A percentile compares a stretch with the other conserved stretches of the same genome.
These are phyloP conservation scores for Geotrichum ghanense DNA, from an alignment of 805 yeast species.

Conservation along the genomic window DNA sequence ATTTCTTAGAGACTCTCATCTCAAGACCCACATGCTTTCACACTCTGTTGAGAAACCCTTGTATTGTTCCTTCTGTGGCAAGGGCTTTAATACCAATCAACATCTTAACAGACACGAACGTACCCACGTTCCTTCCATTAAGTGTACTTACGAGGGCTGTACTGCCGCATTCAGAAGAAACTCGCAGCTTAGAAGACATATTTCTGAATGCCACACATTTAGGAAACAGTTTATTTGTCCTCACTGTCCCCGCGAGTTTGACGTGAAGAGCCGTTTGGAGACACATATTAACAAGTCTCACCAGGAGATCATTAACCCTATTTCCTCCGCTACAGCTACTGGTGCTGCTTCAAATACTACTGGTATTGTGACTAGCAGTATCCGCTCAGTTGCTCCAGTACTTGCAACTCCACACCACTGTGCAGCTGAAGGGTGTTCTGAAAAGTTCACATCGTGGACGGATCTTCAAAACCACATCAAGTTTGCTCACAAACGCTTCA, in stretches of 20 bases:
- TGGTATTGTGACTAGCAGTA: too few relatives aligned
- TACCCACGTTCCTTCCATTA: slow-evolving; percentile 61
- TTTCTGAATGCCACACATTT: slow-evolving; percentile 46
- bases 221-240: slow-evolving; percentile 32
- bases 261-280: slow-evolving; percentile 51
- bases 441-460: slow-evolving; percentile 15
- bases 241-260: slow-evolving; percentile 61
- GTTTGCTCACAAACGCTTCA: slow-evolving; percentile 58
- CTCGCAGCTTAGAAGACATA: slow-evolving; percentile 65
- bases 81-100: slow-evolving; percentile 71
- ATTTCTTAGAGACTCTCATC: slow-evolving; percentile 70
- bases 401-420: slow-evolving; percentile 14
- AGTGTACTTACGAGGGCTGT: slow-evolving; percentile 55
- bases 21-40: slow-evolving; percentile 58
- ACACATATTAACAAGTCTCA: slow-evolving; percentile 62
- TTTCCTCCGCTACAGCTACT: background rate
- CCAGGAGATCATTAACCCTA: slow-evolving; percentile 22
- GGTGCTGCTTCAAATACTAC: background rate
- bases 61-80: slow-evolving; percentile 63
- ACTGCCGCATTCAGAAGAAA: slow-evolving; percentile 58
- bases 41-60: slow-evolving; percentile 61
- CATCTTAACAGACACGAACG: slow-evolving; percentile 74
- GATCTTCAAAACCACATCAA: slow-evolving; percentile 61
- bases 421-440: slow-evolving; percentile 17
- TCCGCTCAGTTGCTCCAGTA: too few relatives aligned